These are phyloP conservation scores for Spathaspora sp. DNA, from an alignment of 1,139 yeast genomes.

Conservation along the genomic window DNA sequence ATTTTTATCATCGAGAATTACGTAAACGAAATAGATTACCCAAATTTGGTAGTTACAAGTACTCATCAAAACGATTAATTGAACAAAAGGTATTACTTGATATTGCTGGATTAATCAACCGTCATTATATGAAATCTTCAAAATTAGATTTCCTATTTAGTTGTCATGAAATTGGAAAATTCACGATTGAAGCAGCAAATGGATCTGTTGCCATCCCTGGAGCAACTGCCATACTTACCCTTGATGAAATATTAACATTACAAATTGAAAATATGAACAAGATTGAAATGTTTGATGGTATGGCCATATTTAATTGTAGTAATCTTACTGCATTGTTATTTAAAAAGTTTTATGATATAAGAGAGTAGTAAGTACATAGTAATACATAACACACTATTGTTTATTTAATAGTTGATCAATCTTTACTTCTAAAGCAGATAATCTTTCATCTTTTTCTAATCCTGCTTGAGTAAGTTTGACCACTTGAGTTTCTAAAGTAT, in stretches of 20 bases:
- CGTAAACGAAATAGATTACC: constrained; percentile 69
- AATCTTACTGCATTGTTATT: constrained; percentile 67
- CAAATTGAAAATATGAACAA: constrained; percentile 61
- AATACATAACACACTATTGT: not conserved
- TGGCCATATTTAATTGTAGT: constrained; percentile 66
- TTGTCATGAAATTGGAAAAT: constrained; percentile 71
- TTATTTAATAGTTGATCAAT: constrained; percentile 37
- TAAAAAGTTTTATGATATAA: constrained; percentile 63
- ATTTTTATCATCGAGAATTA: constrained; percentile 72
- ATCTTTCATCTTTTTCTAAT: constrained; percentile 60
- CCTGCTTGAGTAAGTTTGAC: constrained; percentile 51
- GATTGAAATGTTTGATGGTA: constrained; percentile 60
- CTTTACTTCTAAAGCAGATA: constrained; percentile 44
- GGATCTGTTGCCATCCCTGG: constrained; percentile 50
- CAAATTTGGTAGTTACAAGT: constrained; percentile 80
- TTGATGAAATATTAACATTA: constrained; percentile 67
- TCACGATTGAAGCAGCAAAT: constrained; percentile 62
- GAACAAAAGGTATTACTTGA: constrained; percentile 71
- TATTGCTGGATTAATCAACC: constrained; percentile 49
- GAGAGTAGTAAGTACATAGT: not conserved
- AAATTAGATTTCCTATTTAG: constrained; percentile 75
- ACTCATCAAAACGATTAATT: constrained; percentile 70
- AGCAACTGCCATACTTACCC: constrained; percentile 51
- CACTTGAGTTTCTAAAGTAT: constrained; percentile 55
- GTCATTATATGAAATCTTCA: constrained; percentile 49